Conservation (phyloP, 306 rosid genomes). For the Cicer arietinum region DNA sequence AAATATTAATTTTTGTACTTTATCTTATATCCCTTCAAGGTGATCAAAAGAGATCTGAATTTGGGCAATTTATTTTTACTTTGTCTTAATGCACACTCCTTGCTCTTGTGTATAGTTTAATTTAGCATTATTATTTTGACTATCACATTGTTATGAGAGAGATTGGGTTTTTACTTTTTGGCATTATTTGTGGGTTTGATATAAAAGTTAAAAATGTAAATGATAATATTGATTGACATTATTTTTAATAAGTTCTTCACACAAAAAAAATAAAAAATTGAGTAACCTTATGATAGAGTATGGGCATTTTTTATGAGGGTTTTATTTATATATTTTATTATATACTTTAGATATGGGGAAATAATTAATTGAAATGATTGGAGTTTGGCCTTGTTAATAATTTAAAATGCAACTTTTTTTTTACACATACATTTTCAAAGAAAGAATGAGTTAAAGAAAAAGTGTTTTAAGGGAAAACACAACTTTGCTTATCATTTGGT, state of each 20-base stretch:
- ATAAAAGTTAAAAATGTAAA: not conserved
- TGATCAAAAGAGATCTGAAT: constrained; percentile 35
- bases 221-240: too few relatives aligned
- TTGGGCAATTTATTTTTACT: constrained; percentile 10
- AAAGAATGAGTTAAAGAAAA: not conserved
- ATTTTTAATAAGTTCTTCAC: too few relatives aligned
- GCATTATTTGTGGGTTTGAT: not conserved
- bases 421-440: not conserved
- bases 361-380: not conserved
- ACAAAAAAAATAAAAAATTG: too few relatives aligned
- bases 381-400: constrained; percentile 20
- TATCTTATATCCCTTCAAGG: constrained; percentile 12
- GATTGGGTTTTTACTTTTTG: too few relatives aligned
- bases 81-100: not conserved
- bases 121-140: not conserved
- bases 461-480: not conserved
- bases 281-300: too few relatives aligned
- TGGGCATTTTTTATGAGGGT: not conserved
- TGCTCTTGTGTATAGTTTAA: not conserved
- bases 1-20: constrained; percentile 13
- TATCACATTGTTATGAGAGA: too few relatives aligned
- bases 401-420: not conserved
- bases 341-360: not conserved
- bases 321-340: not conserved
- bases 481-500: not conserved